Conservation (phyloP, 495 filamentous ascomycete genomes). For the Aspergillus affinis region DNA sequence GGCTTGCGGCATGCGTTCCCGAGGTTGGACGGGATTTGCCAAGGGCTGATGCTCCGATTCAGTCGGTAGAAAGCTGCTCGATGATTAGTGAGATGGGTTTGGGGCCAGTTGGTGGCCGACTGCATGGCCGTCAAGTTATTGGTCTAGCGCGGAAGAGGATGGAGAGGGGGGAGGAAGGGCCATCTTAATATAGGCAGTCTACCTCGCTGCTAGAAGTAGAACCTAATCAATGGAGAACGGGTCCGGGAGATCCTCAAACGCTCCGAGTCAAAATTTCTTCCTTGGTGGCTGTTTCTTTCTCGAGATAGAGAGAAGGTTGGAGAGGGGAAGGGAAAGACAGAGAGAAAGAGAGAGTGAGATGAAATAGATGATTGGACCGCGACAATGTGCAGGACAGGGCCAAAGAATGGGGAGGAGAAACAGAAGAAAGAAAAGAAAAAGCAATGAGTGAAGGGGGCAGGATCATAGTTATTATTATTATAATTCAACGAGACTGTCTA, state of each 20-base stretch:
- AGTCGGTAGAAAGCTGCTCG: not conserved
- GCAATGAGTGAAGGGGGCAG: not conserved
- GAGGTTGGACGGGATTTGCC: conserved; percentile 5
- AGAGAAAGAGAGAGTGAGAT: too few species aligned
- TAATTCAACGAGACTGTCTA: not conserved
- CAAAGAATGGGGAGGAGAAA: not conserved
- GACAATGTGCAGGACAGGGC: too few species aligned
- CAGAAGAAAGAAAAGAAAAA: conserved; percentile 2
- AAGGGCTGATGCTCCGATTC: not conserved
- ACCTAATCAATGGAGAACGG: not conserved
- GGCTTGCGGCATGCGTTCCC: conserved; percentile 4
- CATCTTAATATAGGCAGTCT: not conserved
- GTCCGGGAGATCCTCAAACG: conserved; percentile 5
- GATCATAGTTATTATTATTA: not conserved
- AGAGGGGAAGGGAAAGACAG: not conserved
- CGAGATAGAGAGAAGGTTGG: too few species aligned
- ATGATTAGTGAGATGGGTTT: not conserved
- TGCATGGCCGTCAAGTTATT: too few species aligned
- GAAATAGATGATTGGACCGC: not conserved
- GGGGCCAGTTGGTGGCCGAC: too few species aligned
- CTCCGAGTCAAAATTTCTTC: not conserved
- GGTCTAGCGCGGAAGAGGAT: too few species aligned
- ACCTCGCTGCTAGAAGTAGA: too few species aligned
- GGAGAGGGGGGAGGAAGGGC: not conserved
- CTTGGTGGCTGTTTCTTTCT: not conserved